phyloP scores from a whole-genome alignment of 2,329 filamentous ascomycete species.

The Stagonosporopsis tanaceti region DNA sequence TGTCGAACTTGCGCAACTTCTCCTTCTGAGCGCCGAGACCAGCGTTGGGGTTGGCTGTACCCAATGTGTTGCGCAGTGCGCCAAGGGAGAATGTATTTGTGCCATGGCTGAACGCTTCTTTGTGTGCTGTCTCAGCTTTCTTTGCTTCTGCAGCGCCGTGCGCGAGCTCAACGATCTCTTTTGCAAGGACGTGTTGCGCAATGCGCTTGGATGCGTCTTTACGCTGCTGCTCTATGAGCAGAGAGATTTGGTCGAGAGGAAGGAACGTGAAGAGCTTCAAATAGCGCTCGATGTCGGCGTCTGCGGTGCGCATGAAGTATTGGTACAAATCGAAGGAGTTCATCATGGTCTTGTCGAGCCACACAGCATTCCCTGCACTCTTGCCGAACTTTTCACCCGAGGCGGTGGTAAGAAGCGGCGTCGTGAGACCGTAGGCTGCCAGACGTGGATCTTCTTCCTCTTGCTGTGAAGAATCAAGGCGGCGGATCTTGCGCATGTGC shows the following conservation, averaged over 20 bases:
- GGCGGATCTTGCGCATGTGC: constrained; percentile 64
- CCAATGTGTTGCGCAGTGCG: constrained; percentile 33
- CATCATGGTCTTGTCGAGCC: constrained; percentile 86
- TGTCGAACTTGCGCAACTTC: constrained; percentile 21
- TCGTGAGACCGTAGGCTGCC: constrained; percentile 83
- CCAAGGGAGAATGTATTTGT: constrained; percentile 40
- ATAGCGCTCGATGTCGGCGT: constrained; percentile 81
- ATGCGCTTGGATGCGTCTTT: constrained; percentile 73
- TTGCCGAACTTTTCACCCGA: constrained; percentile 94
- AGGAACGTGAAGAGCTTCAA: constrained; percentile 92
- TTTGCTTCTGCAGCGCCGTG: constrained; percentile 74
- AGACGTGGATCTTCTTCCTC: constrained; percentile 47
- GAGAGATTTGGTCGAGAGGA: constrained; percentile 71
- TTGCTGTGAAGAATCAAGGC: constrained; percentile 18
- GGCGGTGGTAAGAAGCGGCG: constrained; percentile 85
- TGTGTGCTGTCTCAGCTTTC: constrained; percentile 66
- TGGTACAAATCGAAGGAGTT: constrained; percentile 85
- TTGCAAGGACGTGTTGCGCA: constrained; percentile 84
- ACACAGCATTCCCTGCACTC: constrained; percentile 90
- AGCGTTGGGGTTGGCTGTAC: constrained; percentile 10
- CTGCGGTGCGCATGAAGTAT: constrained; percentile 85
- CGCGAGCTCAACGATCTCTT: constrained; percentile 80
- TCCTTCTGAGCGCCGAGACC: constrained; percentile 10
- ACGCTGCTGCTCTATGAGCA: constrained; percentile 72
- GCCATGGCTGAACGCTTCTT: constrained; percentile 53